Percentiles rank a stretch among this genome's conserved stretches.
Evolutionary conservation across 2,329 filamentous ascomycete genomes (phyloP).

Genomic region (Pestalotiopsis sp.): DNA sequence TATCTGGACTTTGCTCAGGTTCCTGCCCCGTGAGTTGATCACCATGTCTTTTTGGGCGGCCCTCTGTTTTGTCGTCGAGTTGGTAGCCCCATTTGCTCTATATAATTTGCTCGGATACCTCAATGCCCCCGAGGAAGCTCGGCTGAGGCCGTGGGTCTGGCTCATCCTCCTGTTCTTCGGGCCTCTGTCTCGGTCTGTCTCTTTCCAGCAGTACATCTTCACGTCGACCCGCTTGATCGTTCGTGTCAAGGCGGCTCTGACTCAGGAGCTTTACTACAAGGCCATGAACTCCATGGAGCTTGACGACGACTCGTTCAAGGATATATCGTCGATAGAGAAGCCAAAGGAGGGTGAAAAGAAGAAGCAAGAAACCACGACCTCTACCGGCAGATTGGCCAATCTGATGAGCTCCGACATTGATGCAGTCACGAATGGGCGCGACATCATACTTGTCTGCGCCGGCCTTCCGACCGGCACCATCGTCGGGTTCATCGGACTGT

Average conservation of each 20-base stretch:
- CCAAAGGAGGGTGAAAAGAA: constrained; percentile 27
- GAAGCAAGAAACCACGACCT: constrained; percentile 39
- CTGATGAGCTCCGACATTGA: constrained; percentile 63
- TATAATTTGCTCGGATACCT: constrained; percentile 57
- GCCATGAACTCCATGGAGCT: constrained; percentile 59
- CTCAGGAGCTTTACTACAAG: constrained; percentile 60
- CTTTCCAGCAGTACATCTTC: constrained; percentile 61
- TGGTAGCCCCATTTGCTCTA: constrained; percentile 56
- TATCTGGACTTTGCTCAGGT: constrained; percentile 46
- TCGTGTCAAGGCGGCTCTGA: constrained; percentile 58
- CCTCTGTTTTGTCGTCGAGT: constrained; percentile 45
- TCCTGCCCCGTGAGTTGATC: constrained; percentile 43
- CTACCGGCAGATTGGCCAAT: constrained; percentile 55
- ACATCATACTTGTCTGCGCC: constrained; percentile 49
- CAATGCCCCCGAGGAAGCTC: constrained; percentile 45
- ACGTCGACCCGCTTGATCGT: constrained; percentile 59
- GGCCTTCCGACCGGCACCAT: constrained; percentile 50
- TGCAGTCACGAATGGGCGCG: constrained; percentile 53
- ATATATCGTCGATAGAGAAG: constrained; percentile 29
- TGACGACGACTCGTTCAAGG: constrained; percentile 54
- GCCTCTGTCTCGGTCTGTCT: constrained; percentile 49
- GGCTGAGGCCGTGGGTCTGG: constrained; percentile 55
- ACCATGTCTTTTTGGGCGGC: constrained; percentile 48
- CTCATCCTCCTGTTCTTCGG: constrained; percentile 56
- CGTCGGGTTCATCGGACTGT: constrained; percentile 54